Conservation (phyloP, 345 rosid genomes). For the Citrus medica region DNA sequence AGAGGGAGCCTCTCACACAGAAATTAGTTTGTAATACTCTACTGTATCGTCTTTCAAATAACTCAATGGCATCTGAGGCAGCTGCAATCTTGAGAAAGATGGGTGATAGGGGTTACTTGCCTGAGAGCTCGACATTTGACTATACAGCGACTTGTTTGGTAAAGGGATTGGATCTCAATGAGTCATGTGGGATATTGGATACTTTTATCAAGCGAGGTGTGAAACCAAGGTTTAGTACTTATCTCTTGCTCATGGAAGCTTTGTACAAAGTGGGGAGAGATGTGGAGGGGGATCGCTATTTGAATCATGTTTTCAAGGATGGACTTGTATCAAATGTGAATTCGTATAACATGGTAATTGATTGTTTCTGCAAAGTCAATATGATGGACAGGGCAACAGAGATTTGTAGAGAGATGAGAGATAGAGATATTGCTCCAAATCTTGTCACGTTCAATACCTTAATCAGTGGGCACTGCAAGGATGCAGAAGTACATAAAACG, state of each 20-base stretch:
- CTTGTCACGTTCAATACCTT: slow-evolving; percentile 85
- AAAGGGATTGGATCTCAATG: slow-evolving; percentile 50
- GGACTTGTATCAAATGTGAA: slow-evolving; percentile 49
- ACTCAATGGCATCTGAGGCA: slow-evolving; percentile 71
- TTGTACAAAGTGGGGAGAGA: slow-evolving; percentile 44
- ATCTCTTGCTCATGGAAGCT: slow-evolving; percentile 58
- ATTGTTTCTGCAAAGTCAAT: slow-evolving; percentile 72
- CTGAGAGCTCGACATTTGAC: slow-evolving; percentile 58
- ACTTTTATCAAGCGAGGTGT: slow-evolving; percentile 46
- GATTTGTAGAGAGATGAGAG: slow-evolving; percentile 47
- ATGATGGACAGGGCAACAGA: slow-evolving; percentile 47
- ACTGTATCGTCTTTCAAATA: slow-evolving; percentile 58
- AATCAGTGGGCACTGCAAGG: slow-evolving; percentile 52
- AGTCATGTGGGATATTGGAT: slow-evolving; percentile 57
- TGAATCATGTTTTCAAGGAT: slow-evolving; percentile 40
- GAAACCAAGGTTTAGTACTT: slow-evolving; percentile 56
- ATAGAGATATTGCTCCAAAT: slow-evolving; percentile 54
- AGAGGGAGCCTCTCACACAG: slow-evolving; percentile 40
- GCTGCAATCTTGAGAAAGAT: slow-evolving; percentile 49
- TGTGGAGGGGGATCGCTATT: slow-evolving; percentile 48
- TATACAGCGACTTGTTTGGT: slow-evolving; percentile 56
- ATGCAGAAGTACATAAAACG: slow-evolving; percentile 43
- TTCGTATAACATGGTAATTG: slow-evolving; percentile 69
- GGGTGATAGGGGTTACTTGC: slow-evolving; percentile 49
- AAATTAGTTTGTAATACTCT: slow-evolving; percentile 59